Conservation (phyloP, 2,329 filamentous ascomycete genomes). For the Fusarium continuum region DNA sequence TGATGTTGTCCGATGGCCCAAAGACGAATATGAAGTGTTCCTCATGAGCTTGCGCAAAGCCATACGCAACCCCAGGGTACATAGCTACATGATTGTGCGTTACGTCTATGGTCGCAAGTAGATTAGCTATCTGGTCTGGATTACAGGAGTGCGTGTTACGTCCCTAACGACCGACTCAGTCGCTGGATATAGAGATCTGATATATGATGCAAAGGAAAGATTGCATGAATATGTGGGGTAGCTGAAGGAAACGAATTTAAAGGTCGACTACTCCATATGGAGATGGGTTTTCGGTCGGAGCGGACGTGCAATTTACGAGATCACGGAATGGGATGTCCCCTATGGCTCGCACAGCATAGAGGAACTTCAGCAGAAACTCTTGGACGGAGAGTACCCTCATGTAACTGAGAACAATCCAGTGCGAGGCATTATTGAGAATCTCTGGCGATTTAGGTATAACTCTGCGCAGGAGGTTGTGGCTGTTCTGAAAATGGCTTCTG, state of each 20-base stretch:
- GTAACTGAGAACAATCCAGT: background rate
- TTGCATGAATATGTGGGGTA: no score
- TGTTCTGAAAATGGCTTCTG: no score
- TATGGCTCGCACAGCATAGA: background rate
- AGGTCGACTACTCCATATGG: no score
- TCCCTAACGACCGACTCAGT: no score
- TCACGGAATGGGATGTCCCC: background rate
- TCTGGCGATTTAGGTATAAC: background rate
- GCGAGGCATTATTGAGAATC: rapidly evolving
- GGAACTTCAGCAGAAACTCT: background rate
- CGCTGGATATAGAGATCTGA: no score
- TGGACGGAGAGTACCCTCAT: background rate
- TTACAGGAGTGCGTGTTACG: no score
- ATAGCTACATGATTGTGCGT: background rate
- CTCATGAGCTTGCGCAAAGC: background rate
- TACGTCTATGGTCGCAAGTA: background rate
- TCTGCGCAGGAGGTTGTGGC: background rate
- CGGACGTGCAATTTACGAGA: background rate
- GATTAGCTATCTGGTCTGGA: no score
- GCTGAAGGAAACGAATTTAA: no score
- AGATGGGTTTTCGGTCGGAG: no score
- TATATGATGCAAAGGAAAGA: no score
- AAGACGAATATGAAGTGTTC: background rate
- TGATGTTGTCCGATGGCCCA: background rate
- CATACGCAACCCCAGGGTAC: background rate